Evolutionary conservation across 164 flowering plant genomes (phyloP).

Genomic region (Houttuynia cordata): DNA sequence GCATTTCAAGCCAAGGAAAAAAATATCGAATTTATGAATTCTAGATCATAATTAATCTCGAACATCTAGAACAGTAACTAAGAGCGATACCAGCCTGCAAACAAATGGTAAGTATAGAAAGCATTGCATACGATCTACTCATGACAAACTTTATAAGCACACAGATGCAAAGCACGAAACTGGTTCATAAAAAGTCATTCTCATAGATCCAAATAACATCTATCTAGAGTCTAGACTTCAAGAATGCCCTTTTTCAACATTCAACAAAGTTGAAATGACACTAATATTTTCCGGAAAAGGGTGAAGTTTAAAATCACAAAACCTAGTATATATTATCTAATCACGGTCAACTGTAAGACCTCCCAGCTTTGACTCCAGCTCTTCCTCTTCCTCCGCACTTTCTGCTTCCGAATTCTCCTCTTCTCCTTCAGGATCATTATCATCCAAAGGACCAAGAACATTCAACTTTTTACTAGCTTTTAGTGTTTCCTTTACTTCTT

Average conservation of each 20-base stretch:
- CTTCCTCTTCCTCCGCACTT: slow-evolving; percentile 17
- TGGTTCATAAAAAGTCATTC: too few species aligned
- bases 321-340: background rate
- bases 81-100: too few species aligned
- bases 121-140: too few species aligned
- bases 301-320: background rate
- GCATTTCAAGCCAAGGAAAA: too few species aligned
- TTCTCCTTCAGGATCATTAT: slow-evolving; percentile 79
- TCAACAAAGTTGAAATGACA: background rate
- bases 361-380: slow-evolving; percentile 42
- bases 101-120: too few species aligned
- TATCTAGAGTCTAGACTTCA: background rate
- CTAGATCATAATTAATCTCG: too few species aligned
- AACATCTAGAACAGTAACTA: too few species aligned
- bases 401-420: slow-evolving; percentile 36
- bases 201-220: background rate
- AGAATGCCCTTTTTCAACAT: background rate
- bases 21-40: too few species aligned
- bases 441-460: slow-evolving; percentile 68
- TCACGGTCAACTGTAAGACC: slow-evolving; percentile 36
- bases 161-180: too few species aligned
- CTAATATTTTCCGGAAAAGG: background rate
- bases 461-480: slow-evolving; percentile 29
- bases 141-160: too few species aligned
- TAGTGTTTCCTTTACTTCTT: slow-evolving; percentile 61